phyloP scores from a whole-genome alignment of 2,329 filamentous ascomycete genomes.

The Pestalotiopsis sp. region DNA sequence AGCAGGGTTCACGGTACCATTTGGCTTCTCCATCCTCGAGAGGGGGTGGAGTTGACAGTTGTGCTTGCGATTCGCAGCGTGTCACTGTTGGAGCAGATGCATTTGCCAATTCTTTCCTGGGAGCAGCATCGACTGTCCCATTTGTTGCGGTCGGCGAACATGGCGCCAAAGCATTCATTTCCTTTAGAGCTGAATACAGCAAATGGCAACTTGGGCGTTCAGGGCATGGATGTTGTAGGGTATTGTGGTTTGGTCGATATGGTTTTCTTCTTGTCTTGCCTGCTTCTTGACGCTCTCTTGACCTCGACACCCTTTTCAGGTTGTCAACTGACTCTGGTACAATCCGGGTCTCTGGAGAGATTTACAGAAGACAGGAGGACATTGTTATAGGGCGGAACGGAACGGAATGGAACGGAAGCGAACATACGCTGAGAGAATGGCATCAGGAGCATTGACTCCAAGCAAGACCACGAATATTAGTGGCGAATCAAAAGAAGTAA shows the following conservation, averaged over 20 bases:
- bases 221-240: not conserved
- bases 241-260: not conserved
- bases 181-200: constrained; percentile 4
- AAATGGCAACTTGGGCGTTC: not conserved
- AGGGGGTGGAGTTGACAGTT: not conserved
- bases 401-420: not conserved
- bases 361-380: not conserved
- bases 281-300: not conserved
- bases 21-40: not conserved
- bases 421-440: not conserved
- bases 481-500: not conserved
- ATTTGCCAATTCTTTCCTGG: too few species aligned
- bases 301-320: not conserved
- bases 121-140: too few species aligned
- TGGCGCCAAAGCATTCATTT: not conserved
- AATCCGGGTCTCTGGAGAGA: not conserved
- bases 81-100: too few species aligned
- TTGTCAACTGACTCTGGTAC: not conserved
- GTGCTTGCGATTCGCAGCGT: too few species aligned
- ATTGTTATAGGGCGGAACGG: not conserved
- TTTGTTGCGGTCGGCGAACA: not conserved
- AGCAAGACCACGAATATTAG: not conserved
- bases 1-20: not conserved
- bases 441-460: not conserved
- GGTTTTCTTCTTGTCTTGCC: not conserved